Evolutionary conservation across 768 basidiomycete species (phyloP).

Genomic region (Pleurotus ostreatus): DNA sequence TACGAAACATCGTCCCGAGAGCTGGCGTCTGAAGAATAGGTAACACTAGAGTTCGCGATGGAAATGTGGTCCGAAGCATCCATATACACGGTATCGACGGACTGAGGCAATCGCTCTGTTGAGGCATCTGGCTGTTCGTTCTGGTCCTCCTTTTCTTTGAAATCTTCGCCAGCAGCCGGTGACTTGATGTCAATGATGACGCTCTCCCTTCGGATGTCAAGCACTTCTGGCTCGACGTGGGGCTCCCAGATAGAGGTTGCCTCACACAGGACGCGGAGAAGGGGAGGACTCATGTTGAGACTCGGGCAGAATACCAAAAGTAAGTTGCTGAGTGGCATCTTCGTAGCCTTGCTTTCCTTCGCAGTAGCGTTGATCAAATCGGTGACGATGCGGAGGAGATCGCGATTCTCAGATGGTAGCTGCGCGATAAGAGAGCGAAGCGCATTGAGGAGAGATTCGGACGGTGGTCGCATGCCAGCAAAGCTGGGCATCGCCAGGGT

Average conservation of each 20-base stretch:
- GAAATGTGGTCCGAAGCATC: conserved; percentile 16
- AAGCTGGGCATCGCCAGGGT: conserved; percentile 75
- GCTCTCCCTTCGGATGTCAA: conserved; percentile 27
- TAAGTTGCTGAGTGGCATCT: conserved; percentile 91
- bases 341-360: conserved; percentile 63
- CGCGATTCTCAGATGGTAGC: conserved; percentile 78
- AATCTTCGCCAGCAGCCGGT: conserved; percentile 10
- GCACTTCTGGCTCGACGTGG: conserved; percentile 19
- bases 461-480: conserved; percentile 56
- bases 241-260: conserved; percentile 62
- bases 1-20: conserved; percentile 10
- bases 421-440: conserved; percentile 61
- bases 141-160: not conserved
- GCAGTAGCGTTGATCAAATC: conserved; percentile 79
- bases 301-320: conserved; percentile 87
- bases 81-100: conserved; percentile 31
- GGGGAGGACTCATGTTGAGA: conserved; percentile 70
- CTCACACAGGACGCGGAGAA: conserved; percentile 73
- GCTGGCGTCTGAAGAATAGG: conserved; percentile 3
- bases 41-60: not conserved
- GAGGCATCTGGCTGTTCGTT: not conserved
- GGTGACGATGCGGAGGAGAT: conserved; percentile 77
- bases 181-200: conserved; percentile 23
- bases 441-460: conserved; percentile 50
- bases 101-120: conserved; percentile 12